Conservation (phyloP, 306 rosid genomes). For the Vigna hirtella region DNA sequence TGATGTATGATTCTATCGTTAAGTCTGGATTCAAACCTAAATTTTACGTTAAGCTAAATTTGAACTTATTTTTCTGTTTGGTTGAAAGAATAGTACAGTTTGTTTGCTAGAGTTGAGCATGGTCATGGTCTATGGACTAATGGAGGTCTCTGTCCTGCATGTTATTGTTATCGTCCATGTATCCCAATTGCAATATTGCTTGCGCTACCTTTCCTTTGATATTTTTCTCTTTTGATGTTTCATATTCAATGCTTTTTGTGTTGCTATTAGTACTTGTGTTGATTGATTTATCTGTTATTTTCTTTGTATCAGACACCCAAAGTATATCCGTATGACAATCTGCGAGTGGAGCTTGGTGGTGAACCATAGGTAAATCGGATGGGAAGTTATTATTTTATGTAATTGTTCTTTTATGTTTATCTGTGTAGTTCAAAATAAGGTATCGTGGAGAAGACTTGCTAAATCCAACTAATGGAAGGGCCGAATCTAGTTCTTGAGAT, state of each 20-base stretch:
- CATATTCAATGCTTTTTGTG: conserved; percentile 5
- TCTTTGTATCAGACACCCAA: conserved; percentile 71
- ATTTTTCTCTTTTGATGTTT: conserved; percentile 33
- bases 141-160: neutral
- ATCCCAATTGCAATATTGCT: conserved; percentile 10
- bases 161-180: conserved; percentile 6
- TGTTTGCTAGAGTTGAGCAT: neutral
- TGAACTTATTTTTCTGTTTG: neutral
- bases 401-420: conserved; percentile 46
- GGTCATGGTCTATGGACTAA: conserved; percentile 4
- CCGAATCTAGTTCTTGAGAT: conserved; percentile 15
- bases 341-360: conserved; percentile 91
- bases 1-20: neutral
- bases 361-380: conserved; percentile 62
- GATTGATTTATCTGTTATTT: conserved; percentile 32
- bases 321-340: conserved; percentile 91
- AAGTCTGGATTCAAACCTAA: neutral
- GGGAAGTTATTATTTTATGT: conserved; percentile 50
- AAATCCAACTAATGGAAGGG: conserved; percentile 43
- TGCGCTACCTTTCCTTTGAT: neutral
- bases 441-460: conserved; percentile 30
- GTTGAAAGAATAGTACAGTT: neutral
- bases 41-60: neutral
- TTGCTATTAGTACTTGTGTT: conserved; percentile 27
- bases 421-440: conserved; percentile 53